Base-by-base conservation (phyloP, 2,329 filamentous ascomycete genomes). In the Diaporthe citrichinensis region DNA sequence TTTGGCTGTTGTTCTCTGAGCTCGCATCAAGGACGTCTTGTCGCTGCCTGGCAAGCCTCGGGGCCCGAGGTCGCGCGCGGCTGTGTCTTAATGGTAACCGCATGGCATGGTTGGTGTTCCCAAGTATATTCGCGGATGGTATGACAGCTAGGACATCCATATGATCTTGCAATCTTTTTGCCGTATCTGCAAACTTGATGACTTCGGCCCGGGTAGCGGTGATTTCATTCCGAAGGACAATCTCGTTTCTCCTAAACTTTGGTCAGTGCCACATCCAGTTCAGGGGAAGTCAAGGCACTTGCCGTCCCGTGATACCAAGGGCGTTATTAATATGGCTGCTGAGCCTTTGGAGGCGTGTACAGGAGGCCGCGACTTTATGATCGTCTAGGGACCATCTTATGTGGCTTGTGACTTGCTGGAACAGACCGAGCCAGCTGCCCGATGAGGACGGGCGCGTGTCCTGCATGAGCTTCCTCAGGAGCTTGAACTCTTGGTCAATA, bases 11-110 rank as follows among this genome's bases (percentile, higher is more conserved):
- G 4, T 36, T n/a, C 14, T 59, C 3, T 7, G 31, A 6, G 4
- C 14, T n/a, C 1, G 17, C 15, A n/a, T 4, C 4, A 4, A 15
- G 6, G 9, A 12, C 4, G 34, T 3, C 4, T 25, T 3, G 4
- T 39, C 1, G 31, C 5, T 25, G 4, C 2, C 20, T 59, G 12
- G 25, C 10, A 17, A 39, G 25, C 15, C 34, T 59, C 15, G 20
- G 31, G 0, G 8, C 57, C 2, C 57, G 23, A 1, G 7, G 7
- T 39, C 23, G 31, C 34, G 31, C 23, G 20, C 34, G 17, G 23
- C 12, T 39, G 20, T 59, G n/a, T 39, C 23, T 59, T 20, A 15
- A 7, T 12, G 31, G 20, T 14, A 39, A 14, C 20, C 34, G 10
- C 55, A 14, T n/a, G 31, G 17, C 31, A 23, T 4, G 31, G 1